Base-by-base conservation (phyloP, 2,329 filamentous ascomycete species). In the Aphanocladium album region DNA sequence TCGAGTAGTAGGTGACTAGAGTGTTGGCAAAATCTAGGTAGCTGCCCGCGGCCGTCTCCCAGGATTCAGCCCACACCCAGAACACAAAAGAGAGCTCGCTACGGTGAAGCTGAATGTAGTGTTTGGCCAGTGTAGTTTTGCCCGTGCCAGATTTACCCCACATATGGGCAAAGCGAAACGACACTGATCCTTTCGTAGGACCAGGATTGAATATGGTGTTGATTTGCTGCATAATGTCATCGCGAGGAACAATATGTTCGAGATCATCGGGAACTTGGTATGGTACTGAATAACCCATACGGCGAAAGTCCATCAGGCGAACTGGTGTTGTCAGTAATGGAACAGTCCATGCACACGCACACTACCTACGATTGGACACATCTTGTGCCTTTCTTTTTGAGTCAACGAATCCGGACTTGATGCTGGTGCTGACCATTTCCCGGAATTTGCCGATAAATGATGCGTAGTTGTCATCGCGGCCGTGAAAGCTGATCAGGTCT, bases 41-140 rank as follows among this genome's bases (percentile, higher is more conserved):
- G 61, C 68, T 69, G 12, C 67, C 62, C 30, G 66, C 64, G 19
- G 64, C 64, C 1, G 67, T 70, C 60, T 69, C 64, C 67, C 68
- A 67, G 52, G 67, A 69, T 37, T 68, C 67, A 2, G 67, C 63
- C 55, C 64, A 65, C 16, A 70, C 62, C 67, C 68, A 70, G 47
- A 68, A 68, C 14, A 69, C 65, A 27, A 68, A 69, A 0, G 68
- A 68, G 11, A 67, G 56, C 2, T 64, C 61, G 3, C 60, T 33
- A 14, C 60, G 59, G 41, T 68, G 65, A 17, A 61, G 30, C 46
- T 69, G 64, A 9, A 66, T 66, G 25, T 67, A 70, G 7, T 67
- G 63, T 21, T 62, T 67, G 16, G 67, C 68, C 25, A 70, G 49
- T 2, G 67, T 64, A 9, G 68, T 65, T 47, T 70, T 70, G 6